Evolutionary conservation across 805 yeast species (phyloP).

Genomic region (Candida rishiriensis): DNA sequence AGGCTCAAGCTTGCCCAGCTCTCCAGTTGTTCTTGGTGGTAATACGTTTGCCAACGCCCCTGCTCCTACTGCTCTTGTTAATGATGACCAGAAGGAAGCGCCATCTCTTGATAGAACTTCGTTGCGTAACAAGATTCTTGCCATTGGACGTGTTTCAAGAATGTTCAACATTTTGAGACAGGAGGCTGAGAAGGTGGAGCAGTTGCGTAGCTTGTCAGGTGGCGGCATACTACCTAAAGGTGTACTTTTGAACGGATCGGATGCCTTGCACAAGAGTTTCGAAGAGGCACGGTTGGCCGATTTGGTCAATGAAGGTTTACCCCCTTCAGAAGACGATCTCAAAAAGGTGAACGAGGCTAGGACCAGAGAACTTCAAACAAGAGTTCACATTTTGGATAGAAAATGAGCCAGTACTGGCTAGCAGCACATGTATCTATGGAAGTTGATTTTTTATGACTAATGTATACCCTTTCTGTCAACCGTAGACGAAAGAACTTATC

Average conservation of each 20-base stretch:
- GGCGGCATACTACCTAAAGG: conserved; percentile 79
- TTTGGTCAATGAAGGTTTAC: conserved; percentile 77
- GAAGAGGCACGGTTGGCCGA: conserved; percentile 84
- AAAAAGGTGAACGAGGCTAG: too few species aligned
- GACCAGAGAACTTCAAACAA: too few species aligned
- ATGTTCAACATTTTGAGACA: conserved; percentile 89
- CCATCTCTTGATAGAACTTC: conserved; percentile 34
- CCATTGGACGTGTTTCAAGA: conserved; percentile 93
- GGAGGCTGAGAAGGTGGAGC: conserved; percentile 84
- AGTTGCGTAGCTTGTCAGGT: conserved; percentile 67
- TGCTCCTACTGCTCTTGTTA: conserved; percentile 15
- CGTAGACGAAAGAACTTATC: too few species aligned
- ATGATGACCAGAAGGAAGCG: conserved; percentile 17
- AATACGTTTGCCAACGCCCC: conserved; percentile 2
- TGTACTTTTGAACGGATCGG: conserved; percentile 73
- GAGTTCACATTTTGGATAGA: too few species aligned
- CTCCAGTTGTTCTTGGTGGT: neutral
- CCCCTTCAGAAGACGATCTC: conserved; percentile 34
- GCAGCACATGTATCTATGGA: too few species aligned
- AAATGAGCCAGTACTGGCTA: too few species aligned
- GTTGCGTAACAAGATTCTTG: conserved; percentile 81
- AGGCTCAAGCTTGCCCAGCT: neutral
- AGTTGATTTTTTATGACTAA: too few species aligned
- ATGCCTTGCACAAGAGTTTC: conserved; percentile 71
- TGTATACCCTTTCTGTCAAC: too few species aligned